Evolutionary conservation across 257 asterid genomes (phyloP), one percentile per base, ranked within the genome.

Genomic region (Salvia hispanica): DNA sequence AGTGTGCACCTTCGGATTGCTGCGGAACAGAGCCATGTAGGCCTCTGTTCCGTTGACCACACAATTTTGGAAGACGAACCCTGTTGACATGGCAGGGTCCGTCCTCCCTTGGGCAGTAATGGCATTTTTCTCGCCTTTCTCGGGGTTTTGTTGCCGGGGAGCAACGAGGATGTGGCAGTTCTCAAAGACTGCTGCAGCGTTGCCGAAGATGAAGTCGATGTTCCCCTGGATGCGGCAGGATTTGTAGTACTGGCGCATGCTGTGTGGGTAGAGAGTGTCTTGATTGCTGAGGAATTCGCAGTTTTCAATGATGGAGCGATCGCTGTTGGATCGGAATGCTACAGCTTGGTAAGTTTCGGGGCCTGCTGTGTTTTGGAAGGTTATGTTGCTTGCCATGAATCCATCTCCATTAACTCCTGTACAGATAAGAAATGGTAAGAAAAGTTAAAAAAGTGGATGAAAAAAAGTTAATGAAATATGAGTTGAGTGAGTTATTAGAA

Each of bases 391-490:
- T 0, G 88, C 91, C 85, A 85, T 83, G 72, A 85, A 83, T 50
- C 88, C 91, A 47, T 85, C 91, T 2, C 88, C 88, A 10, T 70
- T 28, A 3, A 82, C 76, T 47, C 88, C 87, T 84, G 72, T n/a
- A 39, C 13, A 18, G 13, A 25, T 2, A 6, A 21, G 25, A 21
- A 21, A n/a, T n/a, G n/a, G n/a, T 0, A 21, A 21, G 25, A 21
- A n/a, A n/a, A n/a, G n/a, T n/a, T n/a, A n/a, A n/a, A n/a, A n/a
- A n/a, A n/a, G n/a, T n/a, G n/a, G n/a, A n/a, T n/a, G n/a, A n/a
- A n/a, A n/a, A n/a, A n/a, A n/a, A n/a, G n/a, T n/a, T n/a, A n/a
- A n/a, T n/a, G n/a, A 21, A 21, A 21, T 21, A 21, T 21, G 2
- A 21, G 2, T 21, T 21, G 25, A 21, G 2, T 21, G 25, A n/a